phyloP scores from a whole-genome alignment of 257 asterid genomes.

The Solanum chiquidenum region DNA sequence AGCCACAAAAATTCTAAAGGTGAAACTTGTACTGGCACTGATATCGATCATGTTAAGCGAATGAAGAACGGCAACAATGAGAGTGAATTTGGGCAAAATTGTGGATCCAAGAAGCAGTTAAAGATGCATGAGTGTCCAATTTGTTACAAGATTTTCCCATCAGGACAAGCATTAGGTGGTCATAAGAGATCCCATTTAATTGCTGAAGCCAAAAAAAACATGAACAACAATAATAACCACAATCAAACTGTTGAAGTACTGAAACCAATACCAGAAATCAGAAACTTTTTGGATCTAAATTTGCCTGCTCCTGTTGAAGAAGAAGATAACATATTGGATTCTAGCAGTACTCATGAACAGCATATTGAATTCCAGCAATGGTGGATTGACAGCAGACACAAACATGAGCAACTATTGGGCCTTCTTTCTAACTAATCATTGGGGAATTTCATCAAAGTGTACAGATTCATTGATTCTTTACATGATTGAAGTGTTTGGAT shows the following conservation, averaged over 20 bases:
- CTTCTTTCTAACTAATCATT: slow-evolving; percentile 22
- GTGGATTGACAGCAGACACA: slow-evolving; percentile 44
- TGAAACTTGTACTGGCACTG: not conserved
- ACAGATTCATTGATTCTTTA: slow-evolving; percentile 43
- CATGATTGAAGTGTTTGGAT: slow-evolving; percentile 6
- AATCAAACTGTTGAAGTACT: not conserved
- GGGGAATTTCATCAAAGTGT: slow-evolving; percentile 6
- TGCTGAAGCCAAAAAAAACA: slow-evolving; percentile 20
- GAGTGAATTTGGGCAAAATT: not conserved
- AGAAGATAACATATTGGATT: slow-evolving; percentile 22
- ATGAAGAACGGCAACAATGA: not conserved
- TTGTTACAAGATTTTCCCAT: slow-evolving; percentile 62
- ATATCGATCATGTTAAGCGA: not conserved
- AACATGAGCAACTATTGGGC: slow-evolving; percentile 39
- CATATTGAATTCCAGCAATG: slow-evolving; percentile 36
- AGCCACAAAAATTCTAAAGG: slow-evolving; percentile 48
- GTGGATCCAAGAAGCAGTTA: slow-evolving; percentile 17
- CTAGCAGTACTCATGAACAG: slow-evolving; percentile 7
- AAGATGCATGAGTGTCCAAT: slow-evolving; percentile 64
- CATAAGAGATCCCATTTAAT: slow-evolving; percentile 78
- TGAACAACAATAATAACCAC: not conserved
- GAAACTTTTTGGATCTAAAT: slow-evolving; percentile 78
- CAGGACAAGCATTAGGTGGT: slow-evolving; percentile 89
- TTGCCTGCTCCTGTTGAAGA: slow-evolving; percentile 85
- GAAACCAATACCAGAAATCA: slow-evolving; percentile 26